Evolutionary conservation across 2,329 filamentous ascomycete species (phyloP).

Genomic region (Ophiostoma ips): DNA sequence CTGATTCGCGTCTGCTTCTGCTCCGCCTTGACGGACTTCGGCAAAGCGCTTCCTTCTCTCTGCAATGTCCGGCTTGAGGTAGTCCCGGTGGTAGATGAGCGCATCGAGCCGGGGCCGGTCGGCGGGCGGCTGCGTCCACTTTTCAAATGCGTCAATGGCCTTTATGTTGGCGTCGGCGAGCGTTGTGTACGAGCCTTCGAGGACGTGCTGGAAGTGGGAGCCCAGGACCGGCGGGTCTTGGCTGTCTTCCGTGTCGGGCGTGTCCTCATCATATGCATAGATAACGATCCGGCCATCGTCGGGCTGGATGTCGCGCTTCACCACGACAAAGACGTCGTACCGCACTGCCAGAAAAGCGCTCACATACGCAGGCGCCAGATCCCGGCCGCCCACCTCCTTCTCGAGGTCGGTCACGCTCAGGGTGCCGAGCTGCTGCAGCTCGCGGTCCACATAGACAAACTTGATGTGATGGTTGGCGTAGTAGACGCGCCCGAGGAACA

Average conservation of each 20-base stretch:
- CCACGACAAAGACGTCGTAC: background rate
- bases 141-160: background rate
- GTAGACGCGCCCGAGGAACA: background rate
- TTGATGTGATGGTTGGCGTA: background rate
- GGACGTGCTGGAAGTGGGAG: background rate
- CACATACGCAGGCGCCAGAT: background rate
- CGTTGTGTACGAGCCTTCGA: background rate
- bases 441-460: background rate
- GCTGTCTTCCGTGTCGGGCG: background rate
- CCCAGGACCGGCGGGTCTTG: background rate
- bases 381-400: background rate
- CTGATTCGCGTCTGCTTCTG: background rate
- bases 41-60: background rate
- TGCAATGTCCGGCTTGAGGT: background rate
- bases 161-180: background rate
- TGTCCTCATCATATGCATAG: background rate
- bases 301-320: background rate
- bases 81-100: background rate
- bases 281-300: background rate
- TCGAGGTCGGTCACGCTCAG: background rate
- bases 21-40: background rate
- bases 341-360: background rate
- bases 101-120: background rate
- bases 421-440: background rate
- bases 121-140: background rate